These are phyloP conservation scores for Nannochloris sp. DNA, from an alignment of 139 green algal genomes.

Conservation along the genomic window DNA sequence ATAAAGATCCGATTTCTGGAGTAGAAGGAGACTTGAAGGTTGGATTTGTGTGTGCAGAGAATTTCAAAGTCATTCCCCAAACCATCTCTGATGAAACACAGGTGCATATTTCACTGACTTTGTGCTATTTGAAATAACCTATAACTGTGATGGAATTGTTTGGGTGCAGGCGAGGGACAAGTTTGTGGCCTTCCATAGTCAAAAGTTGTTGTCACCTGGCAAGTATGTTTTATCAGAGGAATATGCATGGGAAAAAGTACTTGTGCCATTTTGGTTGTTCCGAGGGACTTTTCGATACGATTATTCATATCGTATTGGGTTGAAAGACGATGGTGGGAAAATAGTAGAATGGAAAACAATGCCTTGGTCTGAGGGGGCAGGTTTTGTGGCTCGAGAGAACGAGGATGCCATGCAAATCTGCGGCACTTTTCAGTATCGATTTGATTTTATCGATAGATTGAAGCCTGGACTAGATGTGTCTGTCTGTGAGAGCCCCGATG, in stretches of 20 bases:
- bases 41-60: too few species aligned
- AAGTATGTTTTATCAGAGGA: neutral
- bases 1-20: too few species aligned
- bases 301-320: neutral
- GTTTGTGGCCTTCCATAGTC: neutral
- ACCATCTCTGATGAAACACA: too few species aligned
- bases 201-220: neutral
- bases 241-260: neutral
- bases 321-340: neutral
- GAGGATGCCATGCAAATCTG: constrained; percentile 1
- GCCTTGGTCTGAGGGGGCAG: neutral
- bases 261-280: neutral
- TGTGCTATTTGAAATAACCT: too few species aligned
- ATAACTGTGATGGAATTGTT: neutral
- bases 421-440: neutral
- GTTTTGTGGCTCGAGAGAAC: neutral
- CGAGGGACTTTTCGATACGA: neutral
- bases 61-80: too few species aligned
- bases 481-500: too few species aligned
- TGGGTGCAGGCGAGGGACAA: neutral
- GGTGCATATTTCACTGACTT: too few species aligned
- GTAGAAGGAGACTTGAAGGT: too few species aligned
- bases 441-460: neutral
- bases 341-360: neutral
- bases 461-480: neutral